Evolutionary conservation across 129 eudicot species (phyloP).

Genomic region (Heracleum sosnowskyi): DNA sequence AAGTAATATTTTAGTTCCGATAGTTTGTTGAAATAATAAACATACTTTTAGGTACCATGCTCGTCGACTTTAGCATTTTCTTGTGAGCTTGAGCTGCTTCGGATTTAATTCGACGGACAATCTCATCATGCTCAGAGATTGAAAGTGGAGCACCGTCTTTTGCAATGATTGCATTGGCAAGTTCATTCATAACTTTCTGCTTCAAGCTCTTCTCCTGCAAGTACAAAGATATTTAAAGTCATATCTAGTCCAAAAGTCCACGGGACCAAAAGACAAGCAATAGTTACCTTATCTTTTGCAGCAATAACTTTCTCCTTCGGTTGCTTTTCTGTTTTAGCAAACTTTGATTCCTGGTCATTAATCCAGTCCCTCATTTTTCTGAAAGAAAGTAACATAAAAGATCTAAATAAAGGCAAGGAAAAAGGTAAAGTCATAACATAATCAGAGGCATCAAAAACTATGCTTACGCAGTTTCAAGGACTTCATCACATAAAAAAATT

Average conservation of each 20-base stretch:
- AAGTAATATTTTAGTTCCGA: background rate
- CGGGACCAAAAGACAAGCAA: background rate
- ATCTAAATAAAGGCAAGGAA: background rate
- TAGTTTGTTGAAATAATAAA: background rate
- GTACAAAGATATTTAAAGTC: background rate
- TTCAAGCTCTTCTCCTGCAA: conserved; percentile 58
- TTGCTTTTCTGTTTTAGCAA: conserved; percentile 49
- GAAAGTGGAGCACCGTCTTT: conserved; percentile 61
- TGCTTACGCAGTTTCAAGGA: conserved; percentile 76
- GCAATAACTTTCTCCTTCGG: conserved; percentile 38
- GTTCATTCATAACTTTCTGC: conserved; percentile 53
- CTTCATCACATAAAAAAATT: conserved; percentile 64
- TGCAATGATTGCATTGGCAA: conserved; percentile 48
- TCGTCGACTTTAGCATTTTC: conserved; percentile 42
- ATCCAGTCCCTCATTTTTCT: conserved; percentile 76
- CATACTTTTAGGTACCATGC: conserved; percentile 39
- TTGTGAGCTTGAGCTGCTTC: conserved; percentile 59
- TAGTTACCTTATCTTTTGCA: conserved; percentile 52
- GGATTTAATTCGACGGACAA: conserved; percentile 38
- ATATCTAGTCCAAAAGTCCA: background rate
- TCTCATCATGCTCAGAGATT: conserved; percentile 50
- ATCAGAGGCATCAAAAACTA: background rate
- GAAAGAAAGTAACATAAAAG: conserved; percentile 1
- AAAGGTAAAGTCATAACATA: background rate
- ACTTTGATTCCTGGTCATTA: conserved; percentile 40